Percentiles rank a stretch among this genome's conserved stretches.
Evolutionary conservation across 306 rosid genomes (phyloP).

Genomic region (Fragaria iinumae): DNA sequence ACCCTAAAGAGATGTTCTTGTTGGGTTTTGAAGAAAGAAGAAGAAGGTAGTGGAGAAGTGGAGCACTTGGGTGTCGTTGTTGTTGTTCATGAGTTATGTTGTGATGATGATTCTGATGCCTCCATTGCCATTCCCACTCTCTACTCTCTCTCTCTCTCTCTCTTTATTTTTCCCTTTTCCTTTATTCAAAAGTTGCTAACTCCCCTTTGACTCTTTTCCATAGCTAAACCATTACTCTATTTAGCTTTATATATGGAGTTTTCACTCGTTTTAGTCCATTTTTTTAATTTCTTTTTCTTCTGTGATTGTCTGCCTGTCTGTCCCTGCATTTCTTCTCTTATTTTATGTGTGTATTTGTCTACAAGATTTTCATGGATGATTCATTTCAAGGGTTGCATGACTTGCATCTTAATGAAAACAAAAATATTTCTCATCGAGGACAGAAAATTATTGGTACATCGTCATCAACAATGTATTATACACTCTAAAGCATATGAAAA

Average conservation of each 20-base stretch:
- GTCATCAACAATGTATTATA: neutral
- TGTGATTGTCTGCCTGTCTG: conserved; percentile 1
- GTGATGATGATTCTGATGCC: conserved; percentile 39
- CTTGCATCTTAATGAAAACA: neutral
- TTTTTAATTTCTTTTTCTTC: neutral
- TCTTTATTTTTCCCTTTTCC: neutral
- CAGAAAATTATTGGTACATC: neutral
- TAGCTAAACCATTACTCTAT: conserved; percentile 7
- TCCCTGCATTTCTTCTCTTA: neutral
- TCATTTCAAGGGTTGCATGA: neutral
- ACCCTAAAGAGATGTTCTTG: conserved; percentile 29
- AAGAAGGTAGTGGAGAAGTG: conserved; percentile 26
- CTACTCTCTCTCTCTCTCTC: conserved; percentile 6
- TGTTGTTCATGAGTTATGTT: conserved; percentile 18
- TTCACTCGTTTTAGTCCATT: neutral
- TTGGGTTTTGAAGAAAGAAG: conserved; percentile 14
- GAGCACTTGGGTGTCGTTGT: conserved; percentile 41
- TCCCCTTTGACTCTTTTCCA: conserved; percentile 27
- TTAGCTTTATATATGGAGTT: neutral
- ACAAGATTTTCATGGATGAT: neutral
- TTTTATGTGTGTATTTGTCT: neutral
- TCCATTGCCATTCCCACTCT: conserved; percentile 29
- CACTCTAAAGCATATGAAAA: too few relatives aligned
- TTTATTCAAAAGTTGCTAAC: conserved; percentile 30
- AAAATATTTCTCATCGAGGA: neutral